Evolutionary conservation across 805 yeast genomes (phyloP), one percentile per base, ranked within the genome.

Genomic region (Candida corydali): DNA sequence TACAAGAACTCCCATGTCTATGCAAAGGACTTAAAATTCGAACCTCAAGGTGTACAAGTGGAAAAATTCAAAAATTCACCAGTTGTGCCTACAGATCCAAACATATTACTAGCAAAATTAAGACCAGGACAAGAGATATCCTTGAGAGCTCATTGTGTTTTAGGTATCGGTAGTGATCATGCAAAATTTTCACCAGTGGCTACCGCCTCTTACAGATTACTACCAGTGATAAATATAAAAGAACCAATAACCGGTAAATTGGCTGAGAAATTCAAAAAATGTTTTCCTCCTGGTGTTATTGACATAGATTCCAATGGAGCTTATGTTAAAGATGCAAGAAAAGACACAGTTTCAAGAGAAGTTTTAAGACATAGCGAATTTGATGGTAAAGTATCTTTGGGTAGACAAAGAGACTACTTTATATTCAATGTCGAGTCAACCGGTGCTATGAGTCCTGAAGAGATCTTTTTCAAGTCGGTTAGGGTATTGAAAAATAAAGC

Each of bases 181-280:
- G 97, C 98, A 41, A 93, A 93, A 63, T 93, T 86, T 59, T 87
- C 97, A 6, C 98, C 98, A 4, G 98, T 93, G 8, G 77, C 95
- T 12, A 93, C 98, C 10, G 97, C 98, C 3, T 86, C 96, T 10
- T 93, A 93, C 65, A 76, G 98, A 63, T 71, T 93, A 54, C 63
- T 93, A 68, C 98, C 98, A 11, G 82, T 78, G 17, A 89, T 89
- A 49, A 80, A 83, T 44, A 87, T 93, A 37, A 57, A 68, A 27
- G 66, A 77, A 43, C 86, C 91, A 32, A 86, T 93, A 40, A 66
- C 63, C 1, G 97, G 96, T 5, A 78, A 72, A 7, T 75, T 76
- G 34, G 98, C 97, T 2, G 54, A 65, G 37, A 83, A 77, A 52
- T 86, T 93, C 63, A 87, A 85, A 60, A 75, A 77, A 51, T 91